A percentile compares a stretch with the other conserved stretches of the same genome.
Evolutionary conservation across 176 grass and related monocot species (phyloP).

Genomic region (Avena atlantica): DNA sequence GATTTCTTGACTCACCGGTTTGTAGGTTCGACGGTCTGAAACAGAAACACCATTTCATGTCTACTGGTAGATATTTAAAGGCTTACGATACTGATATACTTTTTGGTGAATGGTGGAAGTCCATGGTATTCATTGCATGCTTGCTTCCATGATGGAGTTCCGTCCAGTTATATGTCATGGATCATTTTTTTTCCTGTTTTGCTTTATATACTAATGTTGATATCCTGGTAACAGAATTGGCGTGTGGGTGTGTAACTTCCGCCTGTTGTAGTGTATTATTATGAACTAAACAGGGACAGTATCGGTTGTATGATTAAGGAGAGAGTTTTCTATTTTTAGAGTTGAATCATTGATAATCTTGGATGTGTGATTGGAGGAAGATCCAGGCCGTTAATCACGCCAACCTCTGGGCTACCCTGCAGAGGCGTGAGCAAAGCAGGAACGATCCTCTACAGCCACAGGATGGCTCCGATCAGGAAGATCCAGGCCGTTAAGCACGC

Average conservation of each 20-base stretch:
- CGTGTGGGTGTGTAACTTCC: background rate
- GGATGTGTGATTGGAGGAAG: no score
- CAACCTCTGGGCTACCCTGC: no score
- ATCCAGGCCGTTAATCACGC: no score
- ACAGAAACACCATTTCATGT: background rate
- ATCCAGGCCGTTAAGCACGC: background rate
- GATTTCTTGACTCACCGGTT: background rate
- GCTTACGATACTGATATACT: background rate
- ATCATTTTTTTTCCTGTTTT: background rate
- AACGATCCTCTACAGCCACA: no score
- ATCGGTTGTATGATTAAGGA: no score
- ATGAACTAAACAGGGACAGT: no score
- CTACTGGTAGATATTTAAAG: constrained; percentile 4
- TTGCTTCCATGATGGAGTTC: background rate
- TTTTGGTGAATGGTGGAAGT: background rate
- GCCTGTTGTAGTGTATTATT: background rate
- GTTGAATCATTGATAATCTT: no score
- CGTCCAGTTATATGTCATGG: constrained; percentile 7
- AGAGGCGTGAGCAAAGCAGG: no score
- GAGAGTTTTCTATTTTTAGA: no score
- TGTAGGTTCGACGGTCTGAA: background rate
- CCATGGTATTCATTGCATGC: background rate
- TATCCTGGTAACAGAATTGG: background rate
- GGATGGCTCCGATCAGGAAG: background rate
- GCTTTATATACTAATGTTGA: background rate